Base-by-base conservation (phyloP, 2,329 filamentous ascomycete species). In the Tympanopsis confertula region DNA sequence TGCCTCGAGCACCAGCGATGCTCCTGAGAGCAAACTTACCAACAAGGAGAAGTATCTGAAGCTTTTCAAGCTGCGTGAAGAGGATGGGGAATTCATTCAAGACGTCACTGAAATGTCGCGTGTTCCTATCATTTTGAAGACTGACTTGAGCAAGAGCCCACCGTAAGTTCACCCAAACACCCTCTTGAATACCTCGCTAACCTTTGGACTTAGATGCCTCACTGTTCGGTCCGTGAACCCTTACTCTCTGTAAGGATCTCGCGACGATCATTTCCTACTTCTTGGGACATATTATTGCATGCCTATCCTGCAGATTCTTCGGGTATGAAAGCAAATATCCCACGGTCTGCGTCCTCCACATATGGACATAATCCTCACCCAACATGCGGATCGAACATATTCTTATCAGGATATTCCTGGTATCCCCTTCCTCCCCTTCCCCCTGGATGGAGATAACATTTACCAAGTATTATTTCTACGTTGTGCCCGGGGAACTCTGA, bases 91-190 rank as follows among this genome's bases (percentile, higher is more conserved):
- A 50, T 93, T 93, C 66, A 95, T 98, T 53, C 91, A 98, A 64
- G 91, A 98, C 59, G 87, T 98, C 47, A 88, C 81, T 41, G 91
- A 98, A 69, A 95, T 98, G 88, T 89, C 86, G 32, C 75, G 89
- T 49, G 84, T 98, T 43, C 91, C 91, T n/a, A 84, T 98, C 48
- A 94, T 98, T 57, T 66, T 98, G 53, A 96, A 94, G 79, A 96
- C 91, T 47, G 91, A 98, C 65, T 74, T 98, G 53, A 86, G 73
- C 65, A 98, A 98, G 84, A 96, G 89, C 67, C 91, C 91, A 65
- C 91, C 91, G 88, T 98, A 83, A 79, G 91, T 89, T 35, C 22
- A 40, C 35, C 24, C 15, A 19, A 35, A 40, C 7, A 15, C 35
- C 29, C 22, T 24, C 19, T 19, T 32, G 14, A 5, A 15, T 19